phyloP scores from a whole-genome alignment of 768 basidiomycete genomes.

The Amanita thiersii region DNA sequence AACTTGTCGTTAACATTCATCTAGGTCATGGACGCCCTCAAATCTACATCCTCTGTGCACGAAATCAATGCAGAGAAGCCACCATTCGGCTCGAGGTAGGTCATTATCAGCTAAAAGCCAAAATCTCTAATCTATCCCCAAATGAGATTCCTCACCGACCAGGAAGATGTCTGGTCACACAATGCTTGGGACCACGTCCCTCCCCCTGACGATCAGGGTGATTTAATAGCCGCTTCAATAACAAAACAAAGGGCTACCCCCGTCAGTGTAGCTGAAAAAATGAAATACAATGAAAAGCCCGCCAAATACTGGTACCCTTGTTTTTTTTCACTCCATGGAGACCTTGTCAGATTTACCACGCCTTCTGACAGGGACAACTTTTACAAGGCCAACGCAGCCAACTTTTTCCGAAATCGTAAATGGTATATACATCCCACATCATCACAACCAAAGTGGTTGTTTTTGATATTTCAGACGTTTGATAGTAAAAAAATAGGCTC shows the following conservation, averaged over 20 bases:
- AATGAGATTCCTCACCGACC: conserved; percentile 59
- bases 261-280: conserved; percentile 65
- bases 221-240: conserved; percentile 63
- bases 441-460: no score
- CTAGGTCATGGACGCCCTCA: no score
- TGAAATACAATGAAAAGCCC: conserved; percentile 65
- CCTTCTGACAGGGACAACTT: conserved; percentile 77
- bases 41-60: conserved; percentile 58
- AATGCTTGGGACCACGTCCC: conserved; percentile 93
- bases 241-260: conserved; percentile 63
- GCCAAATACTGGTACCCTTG: conserved; percentile 57
- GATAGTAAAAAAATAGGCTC: conserved; percentile 44
- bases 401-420: conserved; percentile 93
- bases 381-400: conserved; percentile 76
- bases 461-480: no score
- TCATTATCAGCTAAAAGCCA: background rate
- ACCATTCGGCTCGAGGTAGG: conserved; percentile 65
- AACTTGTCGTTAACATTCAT: no score
- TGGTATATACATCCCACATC: conserved; percentile 40
- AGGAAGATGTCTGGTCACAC: conserved; percentile 73
- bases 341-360: background rate
- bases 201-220: conserved; percentile 71
- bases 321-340: background rate
- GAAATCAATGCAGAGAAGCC: conserved; percentile 47
- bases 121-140: conserved; percentile 11